A percentile compares a stretch with the other conserved stretches of the same genome.
These are phyloP conservation scores for Linum usitatissimum DNA, from an alignment of 345 rosid species.

Conservation along the genomic window DNA sequence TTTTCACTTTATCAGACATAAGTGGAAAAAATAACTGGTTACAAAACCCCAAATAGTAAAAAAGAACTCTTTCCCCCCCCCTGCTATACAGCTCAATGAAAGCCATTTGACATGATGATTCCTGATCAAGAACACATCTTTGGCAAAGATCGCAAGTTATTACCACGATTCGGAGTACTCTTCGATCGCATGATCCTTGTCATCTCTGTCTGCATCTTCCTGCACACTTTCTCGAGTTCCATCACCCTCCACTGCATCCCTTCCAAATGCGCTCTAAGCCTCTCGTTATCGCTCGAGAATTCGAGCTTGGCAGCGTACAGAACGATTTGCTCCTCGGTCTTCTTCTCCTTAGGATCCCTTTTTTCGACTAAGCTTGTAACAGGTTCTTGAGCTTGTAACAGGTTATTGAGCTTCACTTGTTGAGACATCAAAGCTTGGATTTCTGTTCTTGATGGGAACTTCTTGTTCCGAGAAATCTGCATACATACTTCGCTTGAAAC, in stretches of 20 bases:
- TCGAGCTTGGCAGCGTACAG: slow-evolving; percentile 42
- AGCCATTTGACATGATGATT: not conserved
- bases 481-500: slow-evolving; percentile 47
- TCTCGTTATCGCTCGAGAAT: slow-evolving; percentile 30
- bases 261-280: slow-evolving; percentile 47
- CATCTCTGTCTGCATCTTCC: slow-evolving; percentile 77
- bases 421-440: slow-evolving; percentile 33
- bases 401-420: slow-evolving; percentile 39
- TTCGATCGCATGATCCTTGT: slow-evolving; percentile 57
- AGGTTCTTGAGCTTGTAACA: slow-evolving; percentile 20
- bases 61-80: not conserved
- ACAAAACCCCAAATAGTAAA: not conserved
- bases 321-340: slow-evolving; percentile 28
- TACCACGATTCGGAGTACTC: slow-evolving; percentile 26
- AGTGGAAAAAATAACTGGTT: not conserved
- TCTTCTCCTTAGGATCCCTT: slow-evolving; percentile 17
- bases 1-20: not conserved
- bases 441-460: slow-evolving; percentile 42
- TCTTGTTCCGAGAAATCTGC: slow-evolving; percentile 47
- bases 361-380: slow-evolving; percentile 9
- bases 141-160: slow-evolving; percentile 51
- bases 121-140: slow-evolving; percentile 63
- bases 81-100: slow-evolving; percentile 18
- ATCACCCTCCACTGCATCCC: slow-evolving; percentile 81
- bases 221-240: slow-evolving; percentile 77